Base-by-base conservation (phyloP, 768 basidiomycete genomes). In the Lactifluus subvellereus region DNA sequence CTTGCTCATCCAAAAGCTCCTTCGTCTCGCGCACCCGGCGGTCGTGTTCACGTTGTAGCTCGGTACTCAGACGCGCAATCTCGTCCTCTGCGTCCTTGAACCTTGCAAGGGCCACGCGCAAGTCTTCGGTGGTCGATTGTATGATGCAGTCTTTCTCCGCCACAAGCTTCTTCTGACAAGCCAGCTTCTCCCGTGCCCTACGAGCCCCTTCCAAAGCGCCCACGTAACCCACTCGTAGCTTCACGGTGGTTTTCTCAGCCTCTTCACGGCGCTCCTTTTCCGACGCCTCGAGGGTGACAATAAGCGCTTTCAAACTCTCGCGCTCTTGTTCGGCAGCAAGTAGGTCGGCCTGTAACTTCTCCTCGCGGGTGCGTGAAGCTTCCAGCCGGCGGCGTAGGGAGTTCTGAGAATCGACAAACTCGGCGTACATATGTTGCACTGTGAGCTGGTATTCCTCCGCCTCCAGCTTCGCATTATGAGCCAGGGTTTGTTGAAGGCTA, bases 291-390 rank as follows among this genome's bases (percentile, higher is more conserved):
- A 63, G 57, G 9, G 50, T 38, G 7, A 50, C 11, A 22, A 62
- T 22, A 16, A 57, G 40, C 20, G 4, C 49, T 20, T 22, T 57
- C 45, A 54, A 48, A 40, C 16, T 32, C 14, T 16, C 27, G n/a
- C 30, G 57, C 13, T 63, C 37, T 16, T 16, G 4, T 42, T 53
- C 27, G 1, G 54, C 30, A 5, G 35, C 43, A 53, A 33, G 33
- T 13, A 54, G 38, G 45, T 63, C 45, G 20, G n/a, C 48, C 6
- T 42, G 13, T 22, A 54, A 27, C 20, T 54, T 32, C 16, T 22
- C 35, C 38, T 63, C 45, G n/a, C 52, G 57, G 37, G 43, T n/a
- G 6, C n/a, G 62, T 48, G 57, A 54, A 53, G 7, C 45, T 7
- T 58, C 32, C 30, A 48, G 48, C 20, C 33, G 54, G 8, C 6